Evolutionary conservation across 371 early-diverging fungal genomes (phyloP).

Genomic region (Umbelopsis sp.): DNA sequence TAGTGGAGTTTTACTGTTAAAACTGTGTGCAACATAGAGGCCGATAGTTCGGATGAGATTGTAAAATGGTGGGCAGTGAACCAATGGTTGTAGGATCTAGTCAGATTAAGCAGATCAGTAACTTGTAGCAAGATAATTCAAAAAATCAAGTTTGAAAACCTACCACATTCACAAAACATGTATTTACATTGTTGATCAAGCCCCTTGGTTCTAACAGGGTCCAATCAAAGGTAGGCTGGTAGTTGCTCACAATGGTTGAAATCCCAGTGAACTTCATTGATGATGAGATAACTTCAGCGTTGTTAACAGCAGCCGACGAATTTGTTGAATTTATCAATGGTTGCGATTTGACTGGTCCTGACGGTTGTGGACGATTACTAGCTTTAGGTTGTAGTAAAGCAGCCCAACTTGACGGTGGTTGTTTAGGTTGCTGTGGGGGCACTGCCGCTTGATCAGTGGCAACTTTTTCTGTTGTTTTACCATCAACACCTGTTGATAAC

Average conservation of each 20-base stretch:
- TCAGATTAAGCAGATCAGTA: conserved; percentile 7
- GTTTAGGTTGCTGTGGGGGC: conserved; percentile 39
- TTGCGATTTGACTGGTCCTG: conserved; percentile 21
- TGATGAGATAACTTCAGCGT: conserved; percentile 9
- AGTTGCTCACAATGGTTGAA: conserved; percentile 57
- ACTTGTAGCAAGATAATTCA: not conserved
- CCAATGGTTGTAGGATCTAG: conserved; percentile 83
- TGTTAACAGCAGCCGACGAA: conserved; percentile 28
- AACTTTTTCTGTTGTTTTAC: not conserved
- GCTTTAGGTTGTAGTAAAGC: conserved; percentile 47
- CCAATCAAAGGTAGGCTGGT: conserved; percentile 51
- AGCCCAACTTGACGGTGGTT: conserved; percentile 65
- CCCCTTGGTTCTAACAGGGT: conserved; percentile 85
- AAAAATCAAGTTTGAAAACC: conserved; percentile 10
- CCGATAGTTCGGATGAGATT: conserved; percentile 76
- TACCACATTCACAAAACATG: conserved; percentile 96
- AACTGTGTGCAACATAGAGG: conserved; percentile 65
- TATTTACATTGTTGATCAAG: conserved; percentile 94
- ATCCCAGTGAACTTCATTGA: conserved; percentile 55
- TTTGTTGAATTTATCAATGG: conserved; percentile 20
- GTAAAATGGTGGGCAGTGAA: conserved; percentile 90
- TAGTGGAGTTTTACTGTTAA: conserved; percentile 79
- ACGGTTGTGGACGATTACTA: conserved; percentile 15
- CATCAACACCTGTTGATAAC: not conserved
- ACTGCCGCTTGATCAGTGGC: conserved; percentile 21